Base-by-base conservation (phyloP, 1,139 yeast species). In the Schizosaccharomyces versatilis region DNA sequence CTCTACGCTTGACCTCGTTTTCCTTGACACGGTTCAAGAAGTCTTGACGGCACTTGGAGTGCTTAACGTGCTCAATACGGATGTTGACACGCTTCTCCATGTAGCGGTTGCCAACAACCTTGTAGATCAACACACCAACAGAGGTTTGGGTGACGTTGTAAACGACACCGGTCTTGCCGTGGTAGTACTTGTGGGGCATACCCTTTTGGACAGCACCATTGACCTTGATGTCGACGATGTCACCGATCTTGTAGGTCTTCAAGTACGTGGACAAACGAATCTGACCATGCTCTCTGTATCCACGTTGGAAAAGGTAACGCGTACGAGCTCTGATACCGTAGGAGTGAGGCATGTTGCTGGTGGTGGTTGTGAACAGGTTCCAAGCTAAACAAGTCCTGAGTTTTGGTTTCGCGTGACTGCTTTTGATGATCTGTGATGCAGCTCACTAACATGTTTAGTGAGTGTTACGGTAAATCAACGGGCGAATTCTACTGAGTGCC, bases 131-230 rank as follows among this genome's bases (percentile, higher is more conserved):
- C 67, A 90, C 94, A 81, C 98, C 98, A 65, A 90, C 97, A 63
- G 98, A 78, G 62, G 95, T 76, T 80, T 84, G 90, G 81, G 98
- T 90, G 66, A 90, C 93, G 81, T 90, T 90, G 94, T 80, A 90
- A 65, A 90, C 81, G 67, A 88, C 85, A 81, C 98, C 98, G 65
- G 98, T 90, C 83, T 86, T 90, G 77, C 98, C 98, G 80, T 88
- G 96, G 95, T 90, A 90, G 83, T 80, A 88, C 80, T 90, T 90
- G 86, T 85, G 95, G 73, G 98, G 98, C 96, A 90, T 86, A 84
- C 98, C 97, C 81, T 88, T 86, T 75, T 90, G 97, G 78, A 88
- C 79, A 66, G 98, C 80, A 60, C 63, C 96, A 74, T 90, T 90
- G 75, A 94, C 98, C 78, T 85, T 88, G 79, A 90, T 88, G 76